Evolutionary conservation across 2,329 filamentous ascomycete genomes (phyloP), one percentile per base, ranked within the genome.

Genomic region (Colletotrichum camelliae): DNA sequence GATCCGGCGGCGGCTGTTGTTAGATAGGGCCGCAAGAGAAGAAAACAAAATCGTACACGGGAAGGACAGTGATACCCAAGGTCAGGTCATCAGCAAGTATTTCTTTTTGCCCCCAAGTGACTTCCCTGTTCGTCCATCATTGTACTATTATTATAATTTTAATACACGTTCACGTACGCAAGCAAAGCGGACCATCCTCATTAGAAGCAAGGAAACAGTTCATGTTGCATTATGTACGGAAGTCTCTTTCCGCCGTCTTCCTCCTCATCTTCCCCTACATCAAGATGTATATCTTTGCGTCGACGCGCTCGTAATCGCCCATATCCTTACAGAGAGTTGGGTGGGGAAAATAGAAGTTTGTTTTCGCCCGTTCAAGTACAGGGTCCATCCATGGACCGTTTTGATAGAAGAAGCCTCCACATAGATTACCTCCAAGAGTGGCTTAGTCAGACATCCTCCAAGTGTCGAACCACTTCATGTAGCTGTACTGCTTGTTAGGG

Each of bases 401-500:
- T 31, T 18, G 52, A 21, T 52, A 21, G 43, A 61, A 58, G 39
- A 60, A 31, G 9, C 16, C 16, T 33, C 9, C 37, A 21, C 21
- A 6, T 24, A 60, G 15, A 57, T 13, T 35, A 65, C 10, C 31
- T n/a, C 39, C 37, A 15, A n/a, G 61, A 33, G 6, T 24, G 43
- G 18, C 61, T 37, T 73, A 77, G 76, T 97, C 95, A 60, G 93
- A 92, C 81, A 98, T 94, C 82, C 92, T 93, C 96, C 96, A 99
- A 79, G 87, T 92, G 79, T 93, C 91, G 80, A 98, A 94, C 97
- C 97, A 99, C 89, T 95, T 98, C 87, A 99, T 89, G 87, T 98
- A 96, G 80, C 89, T 91, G 91, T 96, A 99, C 83, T 98, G 88
- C 85, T 91, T 90, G 86, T 95, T 95, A 76, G 91, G 87, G 16